Conservation (phyloP, 768 basidiomycete species). For the Trametes elegans region DNA sequence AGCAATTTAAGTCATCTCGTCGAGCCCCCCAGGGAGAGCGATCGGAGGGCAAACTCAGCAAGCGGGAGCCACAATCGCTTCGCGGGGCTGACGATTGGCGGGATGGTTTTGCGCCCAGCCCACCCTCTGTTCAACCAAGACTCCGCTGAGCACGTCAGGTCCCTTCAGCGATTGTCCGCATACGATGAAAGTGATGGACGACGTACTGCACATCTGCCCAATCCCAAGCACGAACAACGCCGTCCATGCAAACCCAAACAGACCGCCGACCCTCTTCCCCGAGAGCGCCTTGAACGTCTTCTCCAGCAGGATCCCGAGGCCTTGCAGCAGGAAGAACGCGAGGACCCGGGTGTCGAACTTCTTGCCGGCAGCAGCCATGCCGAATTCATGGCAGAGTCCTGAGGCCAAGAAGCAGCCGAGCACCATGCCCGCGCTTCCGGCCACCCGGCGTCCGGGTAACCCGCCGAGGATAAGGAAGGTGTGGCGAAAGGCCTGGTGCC, state of each 20-base stretch:
- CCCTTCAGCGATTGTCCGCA: too few species aligned
- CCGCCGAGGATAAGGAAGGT: constrained; percentile 75
- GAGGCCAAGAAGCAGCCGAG: constrained; percentile 75
- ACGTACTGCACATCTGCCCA: constrained; percentile 62
- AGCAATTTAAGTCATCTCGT: too few species aligned
- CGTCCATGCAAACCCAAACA: constrained; percentile 64
- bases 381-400: constrained; percentile 70
- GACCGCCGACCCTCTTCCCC: constrained; percentile 58
- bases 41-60: too few species aligned
- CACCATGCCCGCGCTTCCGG: constrained; percentile 60
- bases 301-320: constrained; percentile 60
- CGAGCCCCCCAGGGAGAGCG: too few species aligned
- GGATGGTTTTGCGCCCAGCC: too few species aligned
- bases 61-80: too few species aligned
- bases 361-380: constrained; percentile 60
- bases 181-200: too few species aligned
- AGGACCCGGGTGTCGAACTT: constrained; percentile 56
- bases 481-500: constrained; percentile 76
- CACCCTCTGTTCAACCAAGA: too few species aligned
- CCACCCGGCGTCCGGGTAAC: constrained; percentile 50
- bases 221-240: constrained; percentile 58
- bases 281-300: constrained; percentile 56
- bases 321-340: constrained; percentile 71
- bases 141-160: too few species aligned
- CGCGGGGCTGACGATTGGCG: too few species aligned